A percentile compares a stretch with the other conserved stretches of the same genome.
These are phyloP conservation scores for Nemania serpens DNA, from an alignment of 2,329 filamentous ascomycete genomes.

Conservation along the genomic window DNA sequence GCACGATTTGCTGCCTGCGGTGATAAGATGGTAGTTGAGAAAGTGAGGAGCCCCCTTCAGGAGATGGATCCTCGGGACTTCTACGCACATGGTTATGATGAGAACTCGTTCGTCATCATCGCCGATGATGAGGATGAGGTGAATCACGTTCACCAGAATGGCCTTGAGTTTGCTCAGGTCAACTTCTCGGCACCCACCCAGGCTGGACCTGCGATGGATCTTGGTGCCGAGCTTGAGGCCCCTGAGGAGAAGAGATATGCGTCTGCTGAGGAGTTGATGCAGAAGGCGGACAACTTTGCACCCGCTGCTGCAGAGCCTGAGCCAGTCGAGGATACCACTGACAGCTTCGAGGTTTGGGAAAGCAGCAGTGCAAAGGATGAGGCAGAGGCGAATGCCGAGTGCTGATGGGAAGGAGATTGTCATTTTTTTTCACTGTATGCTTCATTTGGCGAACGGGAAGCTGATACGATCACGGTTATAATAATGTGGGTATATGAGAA, in stretches of 20 bases:
- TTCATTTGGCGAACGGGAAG: neutral
- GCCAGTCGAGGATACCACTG: conserved; percentile 62
- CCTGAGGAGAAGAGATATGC: conserved; percentile 31
- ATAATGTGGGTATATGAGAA: conserved; percentile 20
- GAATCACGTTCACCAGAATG: conserved; percentile 24
- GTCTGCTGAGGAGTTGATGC: conserved; percentile 47
- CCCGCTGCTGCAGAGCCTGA: conserved; percentile 55
- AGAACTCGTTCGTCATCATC: conserved; percentile 64
- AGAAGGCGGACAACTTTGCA: conserved; percentile 42
- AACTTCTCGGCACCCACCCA: conserved; percentile 31
- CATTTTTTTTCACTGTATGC: neutral
- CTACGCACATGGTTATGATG: conserved; percentile 69
- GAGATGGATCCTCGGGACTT: conserved; percentile 71
- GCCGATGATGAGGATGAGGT: conserved; percentile 62
- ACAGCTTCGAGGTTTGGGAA: conserved; percentile 72
- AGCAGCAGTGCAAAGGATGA: conserved; percentile 68
- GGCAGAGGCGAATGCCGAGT: conserved; percentile 41
- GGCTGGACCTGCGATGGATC: neutral
- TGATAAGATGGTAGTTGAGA: conserved; percentile 65
- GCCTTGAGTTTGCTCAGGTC: conserved; percentile 35
- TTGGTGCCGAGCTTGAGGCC: neutral
- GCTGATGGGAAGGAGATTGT: conserved; percentile 29
- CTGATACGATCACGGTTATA: conserved; percentile 5
- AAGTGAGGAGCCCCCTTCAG: conserved; percentile 66
- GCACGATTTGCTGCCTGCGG: conserved; percentile 41